phyloP scores from a whole-genome alignment of 2,329 filamentous ascomycete genomes.

The Malbranchea zuffiana region DNA sequence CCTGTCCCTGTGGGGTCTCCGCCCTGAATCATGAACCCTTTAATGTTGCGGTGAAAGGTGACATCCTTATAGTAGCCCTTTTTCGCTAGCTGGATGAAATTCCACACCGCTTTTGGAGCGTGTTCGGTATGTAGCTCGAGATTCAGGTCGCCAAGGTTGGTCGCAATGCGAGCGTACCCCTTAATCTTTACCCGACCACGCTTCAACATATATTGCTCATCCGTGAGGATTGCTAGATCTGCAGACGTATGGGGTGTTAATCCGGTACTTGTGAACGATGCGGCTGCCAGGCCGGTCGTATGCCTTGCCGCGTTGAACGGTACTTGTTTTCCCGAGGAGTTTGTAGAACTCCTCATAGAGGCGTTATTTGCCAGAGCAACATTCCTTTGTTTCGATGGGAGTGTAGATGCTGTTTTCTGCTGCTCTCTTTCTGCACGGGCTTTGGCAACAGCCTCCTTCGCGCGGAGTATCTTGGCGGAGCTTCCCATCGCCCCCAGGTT shows the following conservation, averaged over 20 bases:
- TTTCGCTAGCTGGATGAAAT: conserved; percentile 79
- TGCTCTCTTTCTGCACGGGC: conserved; percentile 62
- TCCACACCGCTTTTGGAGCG: conserved; percentile 91
- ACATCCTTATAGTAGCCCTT: conserved; percentile 82
- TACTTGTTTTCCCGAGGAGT: conserved; percentile 24
- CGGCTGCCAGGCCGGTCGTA: conserved; percentile 82
- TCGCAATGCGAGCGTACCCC: conserved; percentile 83
- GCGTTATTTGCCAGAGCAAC: conserved; percentile 18
- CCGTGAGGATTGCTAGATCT: conserved; percentile 73
- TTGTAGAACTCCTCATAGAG: conserved; percentile 14
- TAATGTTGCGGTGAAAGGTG: conserved; percentile 84
- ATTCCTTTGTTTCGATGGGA: conserved; percentile 15
- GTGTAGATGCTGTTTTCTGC: conserved; percentile 46
- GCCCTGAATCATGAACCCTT: conserved; percentile 95
- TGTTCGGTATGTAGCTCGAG: conserved; percentile 84
- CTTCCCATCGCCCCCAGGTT: conserved; percentile 73
- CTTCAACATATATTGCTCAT: conserved; percentile 95
- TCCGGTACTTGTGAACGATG: conserved; percentile 90
- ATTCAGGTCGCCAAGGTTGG: conserved; percentile 72
- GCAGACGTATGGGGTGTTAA: conserved; percentile 83
- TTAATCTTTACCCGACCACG: conserved; percentile 79
- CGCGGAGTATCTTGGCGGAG: conserved; percentile 70
- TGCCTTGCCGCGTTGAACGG: conserved; percentile 81
- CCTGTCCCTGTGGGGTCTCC: conserved; percentile 90
- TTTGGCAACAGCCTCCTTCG: conserved; percentile 87